A percentile compares a stretch with the other conserved stretches of the same genome.
These are phyloP conservation scores for Microsporum audouinii DNA, from an alignment of 2,329 filamentous ascomycete species.

Conservation along the genomic window DNA sequence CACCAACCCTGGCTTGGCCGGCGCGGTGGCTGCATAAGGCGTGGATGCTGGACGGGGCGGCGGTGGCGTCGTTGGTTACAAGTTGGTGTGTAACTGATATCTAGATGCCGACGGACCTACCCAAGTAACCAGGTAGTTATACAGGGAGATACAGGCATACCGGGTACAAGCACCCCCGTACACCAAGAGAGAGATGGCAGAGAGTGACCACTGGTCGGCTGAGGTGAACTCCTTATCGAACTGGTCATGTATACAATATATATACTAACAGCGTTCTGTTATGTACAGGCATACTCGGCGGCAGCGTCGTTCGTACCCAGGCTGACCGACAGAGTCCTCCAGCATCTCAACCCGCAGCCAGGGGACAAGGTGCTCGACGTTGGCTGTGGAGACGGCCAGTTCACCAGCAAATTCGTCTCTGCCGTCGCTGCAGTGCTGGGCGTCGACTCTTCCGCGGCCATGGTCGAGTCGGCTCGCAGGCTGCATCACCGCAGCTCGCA, in stretches of 20 bases:
- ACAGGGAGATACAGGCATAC: neutral
- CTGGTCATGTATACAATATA: neutral
- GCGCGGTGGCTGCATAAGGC: too few species aligned
- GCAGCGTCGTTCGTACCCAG: constrained; percentile 55
- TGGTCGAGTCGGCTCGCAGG: constrained; percentile 44
- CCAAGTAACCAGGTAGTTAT: too few species aligned
- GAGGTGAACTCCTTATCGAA: constrained; percentile 20
- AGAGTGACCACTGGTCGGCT: constrained; percentile 30
- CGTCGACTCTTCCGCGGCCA: constrained; percentile 47
- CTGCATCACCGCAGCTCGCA: constrained; percentile 27
- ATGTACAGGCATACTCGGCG: constrained; percentile 45
- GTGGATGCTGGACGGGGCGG: too few species aligned
- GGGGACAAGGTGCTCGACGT: constrained; percentile 51
- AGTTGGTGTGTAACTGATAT: too few species aligned
- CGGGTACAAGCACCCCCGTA: neutral
- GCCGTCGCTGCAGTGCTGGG: constrained; percentile 44
- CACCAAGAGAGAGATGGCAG: constrained; percentile 3
- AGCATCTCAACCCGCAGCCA: constrained; percentile 48
- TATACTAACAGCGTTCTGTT: neutral
- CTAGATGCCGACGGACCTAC: too few species aligned
- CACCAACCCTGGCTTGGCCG: too few species aligned
- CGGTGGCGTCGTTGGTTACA: too few species aligned
- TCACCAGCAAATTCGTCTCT: constrained; percentile 45
- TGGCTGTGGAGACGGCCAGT: constrained; percentile 53
- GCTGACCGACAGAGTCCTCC: constrained; percentile 46